These are phyloP conservation scores for Aspergillus nanangensis DNA, from an alignment of 495 filamentous ascomycete species.

Conservation along the genomic window DNA sequence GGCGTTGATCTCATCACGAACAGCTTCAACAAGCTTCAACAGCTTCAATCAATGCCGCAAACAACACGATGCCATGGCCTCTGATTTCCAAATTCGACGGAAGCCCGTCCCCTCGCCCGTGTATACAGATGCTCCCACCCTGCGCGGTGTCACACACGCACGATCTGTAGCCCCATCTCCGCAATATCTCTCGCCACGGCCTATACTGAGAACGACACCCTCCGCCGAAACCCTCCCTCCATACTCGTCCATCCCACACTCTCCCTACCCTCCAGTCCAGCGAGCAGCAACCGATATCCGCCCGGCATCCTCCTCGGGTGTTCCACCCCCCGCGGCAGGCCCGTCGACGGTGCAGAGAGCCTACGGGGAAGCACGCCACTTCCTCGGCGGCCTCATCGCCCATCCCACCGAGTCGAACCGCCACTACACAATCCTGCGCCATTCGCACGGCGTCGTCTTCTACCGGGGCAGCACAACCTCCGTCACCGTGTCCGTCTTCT, in stretches of 20 bases:
- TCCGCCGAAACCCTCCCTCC: not conserved
- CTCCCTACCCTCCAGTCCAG: not conserved
- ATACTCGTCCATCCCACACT: not conserved
- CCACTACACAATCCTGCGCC: slow-evolving; percentile 62
- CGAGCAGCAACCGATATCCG: not conserved
- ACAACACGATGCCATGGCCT: too few species aligned
- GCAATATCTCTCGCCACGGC: too few species aligned
- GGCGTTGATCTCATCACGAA: too few species aligned
- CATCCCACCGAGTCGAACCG: slow-evolving; percentile 61
- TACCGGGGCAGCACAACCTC: slow-evolving; percentile 61
- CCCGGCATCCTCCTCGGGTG: not conserved
- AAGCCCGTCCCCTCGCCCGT: too few species aligned
- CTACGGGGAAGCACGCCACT: slow-evolving; percentile 54
- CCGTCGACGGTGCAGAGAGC: slow-evolving; percentile 29
- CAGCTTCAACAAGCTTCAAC: too few species aligned
- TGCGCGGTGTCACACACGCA: too few species aligned
- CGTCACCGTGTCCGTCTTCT: slow-evolving; percentile 58
- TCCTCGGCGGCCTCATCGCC: slow-evolving; percentile 57
- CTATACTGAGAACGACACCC: too few species aligned
- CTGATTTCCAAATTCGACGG: too few species aligned
- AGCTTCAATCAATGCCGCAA: too few species aligned
- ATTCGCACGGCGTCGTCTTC: slow-evolving; percentile 57
- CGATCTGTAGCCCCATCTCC: too few species aligned
- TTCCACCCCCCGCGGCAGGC: not conserved
- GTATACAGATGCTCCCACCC: too few species aligned